Evolutionary conservation across 257 asterid species (phyloP), one percentile per base, ranked within the genome.

Genomic region (Solanum sejunctum): DNA sequence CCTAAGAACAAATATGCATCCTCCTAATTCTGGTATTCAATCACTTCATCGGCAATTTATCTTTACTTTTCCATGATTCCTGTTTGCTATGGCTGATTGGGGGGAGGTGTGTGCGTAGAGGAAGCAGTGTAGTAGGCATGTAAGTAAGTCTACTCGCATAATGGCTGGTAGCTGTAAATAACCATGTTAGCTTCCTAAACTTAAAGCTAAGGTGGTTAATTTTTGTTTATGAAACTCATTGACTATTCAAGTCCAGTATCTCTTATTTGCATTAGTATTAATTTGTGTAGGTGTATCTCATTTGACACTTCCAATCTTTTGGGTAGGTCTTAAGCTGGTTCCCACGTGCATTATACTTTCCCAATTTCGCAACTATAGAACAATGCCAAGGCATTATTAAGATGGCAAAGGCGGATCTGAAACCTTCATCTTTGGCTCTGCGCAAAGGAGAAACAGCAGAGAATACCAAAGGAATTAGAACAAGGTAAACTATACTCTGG

Each of bases 391-490:
- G 88, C 88, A 89, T 95, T 83, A 84, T 93, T 39, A 72, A 88
- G 86, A 91, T 88, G 92, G 93, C 98, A 21, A 91, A 92, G 91
- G 86, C 69, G 10, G 87, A 82, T 4, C 93, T 96, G 61, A 86
- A 82, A 75, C 98, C 99, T 73, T 96, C 99, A 75, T 56, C 91
- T 73, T 90, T 96, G 87, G 98, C 98, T 80, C 85, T 96, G 58
- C 98, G 98, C 32, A 80, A 89, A 23, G 99, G 99, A 70, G 99
- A 96, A 90, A 94, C 98, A 67, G 91, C 86, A 49, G 98, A 93
- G 83, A 92, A 64, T 84, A 95, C 98, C 21, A 78, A 92, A 90
- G 98, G 98, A 86, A 89, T 91, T 84, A 92, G 99, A 93, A 96
- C 99, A 85, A 96, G 99, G 99, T 96, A 86, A 89, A n/a, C 41